Conservation (phyloP, 2,329 filamentous ascomycete species). For the Zelopaecilomyces penicillatus region DNA sequence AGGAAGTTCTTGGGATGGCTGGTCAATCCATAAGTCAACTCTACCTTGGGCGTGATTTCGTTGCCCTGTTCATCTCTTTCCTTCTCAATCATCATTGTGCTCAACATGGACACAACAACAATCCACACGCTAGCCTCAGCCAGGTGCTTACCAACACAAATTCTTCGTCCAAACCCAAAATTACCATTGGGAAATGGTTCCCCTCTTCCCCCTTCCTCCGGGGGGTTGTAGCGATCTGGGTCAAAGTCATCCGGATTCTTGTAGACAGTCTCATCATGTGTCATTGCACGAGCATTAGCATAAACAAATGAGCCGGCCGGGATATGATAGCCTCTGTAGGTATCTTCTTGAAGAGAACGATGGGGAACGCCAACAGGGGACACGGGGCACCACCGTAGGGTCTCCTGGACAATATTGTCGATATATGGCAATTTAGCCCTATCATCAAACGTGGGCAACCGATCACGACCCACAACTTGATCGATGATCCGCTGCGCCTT, state of each 20-base stretch:
- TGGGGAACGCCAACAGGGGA: constrained; percentile 47
- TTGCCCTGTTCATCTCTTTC: constrained; percentile 25
- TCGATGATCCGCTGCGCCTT: constrained; percentile 41
- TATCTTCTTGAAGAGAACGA: constrained; percentile 43
- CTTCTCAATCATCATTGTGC: constrained; percentile 27
- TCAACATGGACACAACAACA: constrained; percentile 30
- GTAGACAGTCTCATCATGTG: constrained; percentile 32
- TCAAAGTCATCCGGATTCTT: constrained; percentile 34
- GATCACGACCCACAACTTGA: constrained; percentile 32
- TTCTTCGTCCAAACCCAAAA: constrained; percentile 45
- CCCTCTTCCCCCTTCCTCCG: constrained; percentile 27
- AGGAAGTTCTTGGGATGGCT: constrained; percentile 18
- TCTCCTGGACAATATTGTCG: constrained; percentile 38
- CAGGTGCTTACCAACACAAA: constrained; percentile 42
- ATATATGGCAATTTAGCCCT: constrained; percentile 34
- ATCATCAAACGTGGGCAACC: constrained; percentile 40
- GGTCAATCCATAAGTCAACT: constrained; percentile 19
- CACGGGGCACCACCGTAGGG: constrained; percentile 35
- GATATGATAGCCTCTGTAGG: constrained; percentile 48
- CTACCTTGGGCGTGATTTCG: constrained; percentile 21
- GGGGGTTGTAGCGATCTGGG: constrained; percentile 34
- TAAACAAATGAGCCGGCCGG: constrained; percentile 42
- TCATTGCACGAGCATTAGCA: constrained; percentile 38
- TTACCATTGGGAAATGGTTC: constrained; percentile 39
- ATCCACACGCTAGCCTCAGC: constrained; percentile 38